Evolutionary conservation across 192 early-diverging fungal species (phyloP).

Genomic region (Coemansia sp.): DNA sequence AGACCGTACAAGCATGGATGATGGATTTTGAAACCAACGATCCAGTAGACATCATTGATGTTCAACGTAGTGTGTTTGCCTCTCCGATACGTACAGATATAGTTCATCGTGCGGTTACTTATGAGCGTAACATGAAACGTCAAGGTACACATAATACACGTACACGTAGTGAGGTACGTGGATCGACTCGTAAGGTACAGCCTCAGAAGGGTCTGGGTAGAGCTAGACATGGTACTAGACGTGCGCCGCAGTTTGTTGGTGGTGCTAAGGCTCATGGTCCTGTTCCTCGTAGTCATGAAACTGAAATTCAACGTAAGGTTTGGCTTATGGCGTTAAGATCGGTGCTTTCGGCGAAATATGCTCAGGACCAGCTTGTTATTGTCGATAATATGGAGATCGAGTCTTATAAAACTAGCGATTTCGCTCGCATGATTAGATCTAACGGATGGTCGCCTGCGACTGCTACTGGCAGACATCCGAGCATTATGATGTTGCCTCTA

Average conservation of each 20-base stretch:
- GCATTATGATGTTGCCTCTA: conserved; percentile 39
- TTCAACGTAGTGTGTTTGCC: conserved; percentile 75
- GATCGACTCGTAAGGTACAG: conserved; percentile 75
- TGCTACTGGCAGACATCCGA: conserved; percentile 17
- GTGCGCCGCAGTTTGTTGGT: conserved; percentile 86
- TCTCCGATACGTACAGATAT: conserved; percentile 76
- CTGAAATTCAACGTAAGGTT: conserved; percentile 82
- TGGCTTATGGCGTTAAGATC: conserved; percentile 80
- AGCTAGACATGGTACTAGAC: conserved; percentile 81
- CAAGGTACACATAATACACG: conserved; percentile 87
- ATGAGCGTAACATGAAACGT: conserved; percentile 77
- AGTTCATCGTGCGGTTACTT: conserved; percentile 79
- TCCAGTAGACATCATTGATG: conserved; percentile 69
- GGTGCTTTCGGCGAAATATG: conserved; percentile 85
- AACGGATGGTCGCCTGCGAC: conserved; percentile 45
- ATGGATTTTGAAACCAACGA: conserved; percentile 72
- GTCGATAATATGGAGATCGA: conserved; percentile 68
- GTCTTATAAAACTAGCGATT: conserved; percentile 60
- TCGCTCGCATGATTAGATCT: conserved; percentile 44
- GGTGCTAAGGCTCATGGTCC: conserved; percentile 90
- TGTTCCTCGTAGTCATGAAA: conserved; percentile 78
- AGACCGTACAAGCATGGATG: conserved; percentile 72
- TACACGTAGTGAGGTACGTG: conserved; percentile 78
- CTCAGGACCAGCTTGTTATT: conserved; percentile 84
- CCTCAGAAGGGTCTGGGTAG: conserved; percentile 93